These are phyloP conservation scores for apple (Malus domestica) DNA, from an alignment of 306 rosid species.

Conservation along the genomic window ASM211411v1 NC_041796.1:31138001-31138500, in stretches of 20 bases:
- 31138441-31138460: conserved; percentile 75
- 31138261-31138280: conserved; percentile 47
- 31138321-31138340: conserved; percentile 11
- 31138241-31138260: conserved; percentile 31
- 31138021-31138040: conserved; percentile 80
- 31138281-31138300: conserved; percentile 25
- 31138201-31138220: neutral
- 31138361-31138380: conserved; percentile 31
- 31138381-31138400: conserved; percentile 64
- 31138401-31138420: conserved; percentile 62
- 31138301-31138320: conserved; percentile 26
- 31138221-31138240: conserved; percentile 20
- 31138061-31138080: conserved; percentile 66
- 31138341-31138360: conserved; percentile 90
- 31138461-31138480: conserved; percentile 17
- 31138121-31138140: neutral
- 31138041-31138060: conserved; percentile 83
- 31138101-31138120: neutral
- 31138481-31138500: neutral
- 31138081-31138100: conserved; percentile 55
- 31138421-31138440: conserved; percentile 86
- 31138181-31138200: neutral
- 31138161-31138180: neutral
- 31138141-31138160: too few species aligned
- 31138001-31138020: conserved; percentile 75